Conservation (phyloP, 768 basidiomycete genomes). For the Lyophyllum shimeji region DNA sequence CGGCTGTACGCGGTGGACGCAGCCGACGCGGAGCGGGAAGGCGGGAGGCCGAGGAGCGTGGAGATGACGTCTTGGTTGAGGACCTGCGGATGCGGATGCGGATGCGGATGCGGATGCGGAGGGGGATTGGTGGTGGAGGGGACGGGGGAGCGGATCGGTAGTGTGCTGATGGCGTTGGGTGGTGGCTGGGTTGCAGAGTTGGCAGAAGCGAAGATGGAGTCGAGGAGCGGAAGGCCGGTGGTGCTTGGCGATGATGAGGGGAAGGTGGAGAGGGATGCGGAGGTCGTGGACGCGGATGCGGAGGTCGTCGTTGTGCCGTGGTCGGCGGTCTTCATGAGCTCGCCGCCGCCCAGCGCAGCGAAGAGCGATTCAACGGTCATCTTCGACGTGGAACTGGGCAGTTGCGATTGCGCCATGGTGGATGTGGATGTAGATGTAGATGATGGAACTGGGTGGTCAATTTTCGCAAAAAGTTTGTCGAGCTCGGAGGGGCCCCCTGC, state of each 20-base stretch:
- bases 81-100: slow-evolving; percentile 56
- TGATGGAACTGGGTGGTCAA: too few species aligned
- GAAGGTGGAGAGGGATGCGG: slow-evolving; percentile 14
- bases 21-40: slow-evolving; percentile 39
- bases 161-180: slow-evolving; percentile 14
- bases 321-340: slow-evolving; percentile 12
- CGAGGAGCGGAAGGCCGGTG: slow-evolving; percentile 60
- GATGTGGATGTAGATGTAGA: slow-evolving; percentile 23
- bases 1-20: slow-evolving; percentile 32
- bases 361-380: slow-evolving; percentile 51
- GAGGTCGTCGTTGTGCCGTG: slow-evolving; percentile 14
- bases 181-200: slow-evolving; percentile 19
- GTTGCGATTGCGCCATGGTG: slow-evolving; percentile 10
- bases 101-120: slow-evolving; percentile 56
- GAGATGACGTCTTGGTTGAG: slow-evolving; percentile 72
- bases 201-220: slow-evolving; percentile 77
- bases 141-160: background rate
- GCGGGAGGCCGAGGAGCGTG: slow-evolving; percentile 57
- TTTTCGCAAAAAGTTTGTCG: slow-evolving; percentile 48
- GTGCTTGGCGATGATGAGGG: slow-evolving; percentile 23
- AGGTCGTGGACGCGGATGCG: slow-evolving; percentile 7
- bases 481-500: slow-evolving; percentile 42
- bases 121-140: slow-evolving; percentile 10
- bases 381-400: slow-evolving; percentile 33
- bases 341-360: slow-evolving; percentile 30